A percentile compares a stretch with the other conserved stretches of the same genome.
Evolutionary conservation across 805 yeast species (phyloP).

Genomic region (Maudiozyma saulgeensis): DNA sequence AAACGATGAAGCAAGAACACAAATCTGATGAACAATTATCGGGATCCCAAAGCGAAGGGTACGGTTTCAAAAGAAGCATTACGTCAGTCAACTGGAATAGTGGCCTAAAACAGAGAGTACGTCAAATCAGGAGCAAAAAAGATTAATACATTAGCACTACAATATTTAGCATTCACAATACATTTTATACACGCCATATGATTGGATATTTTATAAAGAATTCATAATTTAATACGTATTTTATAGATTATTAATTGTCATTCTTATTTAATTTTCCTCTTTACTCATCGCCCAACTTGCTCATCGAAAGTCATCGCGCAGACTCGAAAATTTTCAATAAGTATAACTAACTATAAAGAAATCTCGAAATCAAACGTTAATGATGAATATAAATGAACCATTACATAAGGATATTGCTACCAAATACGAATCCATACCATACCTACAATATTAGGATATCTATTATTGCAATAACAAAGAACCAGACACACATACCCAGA

Average conservation of each 20-base stretch:
- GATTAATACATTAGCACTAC: background rate
- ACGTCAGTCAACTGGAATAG: slow-evolving; percentile 58
- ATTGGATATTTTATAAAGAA: background rate
- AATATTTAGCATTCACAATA: background rate
- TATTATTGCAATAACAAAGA: background rate
- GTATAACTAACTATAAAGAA: background rate
- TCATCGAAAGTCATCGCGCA: background rate
- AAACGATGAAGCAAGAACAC: background rate
- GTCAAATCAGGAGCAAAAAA: slow-evolving; percentile 30
- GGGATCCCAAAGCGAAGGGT: slow-evolving; percentile 33
- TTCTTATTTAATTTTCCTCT: background rate
- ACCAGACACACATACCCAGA: background rate
- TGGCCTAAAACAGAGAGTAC: slow-evolving; percentile 46
- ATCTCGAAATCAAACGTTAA: no score
- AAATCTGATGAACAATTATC: slow-evolving; percentile 21
- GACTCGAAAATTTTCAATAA: background rate
- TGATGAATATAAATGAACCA: background rate
- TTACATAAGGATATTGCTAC: background rate
- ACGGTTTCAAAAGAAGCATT: slow-evolving; percentile 34
- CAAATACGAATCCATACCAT: background rate
- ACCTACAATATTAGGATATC: background rate
- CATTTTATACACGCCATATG: background rate
- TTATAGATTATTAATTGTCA: background rate
- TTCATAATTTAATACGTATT: background rate
- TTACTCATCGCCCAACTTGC: background rate